Percentiles rank a stretch among this genome's conserved stretches.
These are phyloP conservation scores for Xylariaceae sp. DNA, from an alignment of 2,329 filamentous ascomycete genomes.

Conservation along the genomic window DNA sequence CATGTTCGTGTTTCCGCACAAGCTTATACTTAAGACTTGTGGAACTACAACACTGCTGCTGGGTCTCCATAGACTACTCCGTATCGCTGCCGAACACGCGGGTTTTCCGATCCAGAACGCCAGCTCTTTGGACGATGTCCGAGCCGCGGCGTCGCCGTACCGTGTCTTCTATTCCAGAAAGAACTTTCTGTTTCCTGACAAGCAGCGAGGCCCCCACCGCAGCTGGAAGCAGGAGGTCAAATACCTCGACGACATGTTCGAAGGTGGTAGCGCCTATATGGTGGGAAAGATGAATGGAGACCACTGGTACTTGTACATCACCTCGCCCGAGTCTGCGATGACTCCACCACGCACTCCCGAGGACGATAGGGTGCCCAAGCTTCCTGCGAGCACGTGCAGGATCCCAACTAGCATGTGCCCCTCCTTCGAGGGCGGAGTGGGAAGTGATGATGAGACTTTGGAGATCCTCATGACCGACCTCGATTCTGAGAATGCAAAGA, in stretches of 20 bases:
- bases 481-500: slow-evolving; percentile 60
- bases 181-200: slow-evolving; percentile 94
- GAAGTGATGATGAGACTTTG: slow-evolving; percentile 64
- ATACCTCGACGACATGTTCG: slow-evolving; percentile 85
- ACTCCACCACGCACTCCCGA: slow-evolving; percentile 78
- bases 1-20: slow-evolving; percentile 99
- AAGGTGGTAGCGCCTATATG: slow-evolving; percentile 94
- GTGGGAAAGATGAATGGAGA: slow-evolving; percentile 99
- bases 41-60: slow-evolving; percentile 91
- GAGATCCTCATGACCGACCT: slow-evolving; percentile 68
- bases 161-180: slow-evolving; percentile 98
- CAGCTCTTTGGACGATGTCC: slow-evolving; percentile 56
- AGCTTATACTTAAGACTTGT: slow-evolving; percentile 96
- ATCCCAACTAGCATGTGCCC: slow-evolving; percentile 42
- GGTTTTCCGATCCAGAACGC: slow-evolving; percentile 81
- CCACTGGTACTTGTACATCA: slow-evolving; percentile 98
- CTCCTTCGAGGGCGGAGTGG: slow-evolving; percentile 30
- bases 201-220: slow-evolving; percentile 86
- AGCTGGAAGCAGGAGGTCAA: slow-evolving; percentile 97
- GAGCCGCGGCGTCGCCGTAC: slow-evolving; percentile 77
- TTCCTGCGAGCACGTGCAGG: slow-evolving; percentile 42
- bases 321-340: slow-evolving; percentile 69
- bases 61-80: slow-evolving; percentile 81
- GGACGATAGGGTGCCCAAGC: slow-evolving; percentile 31
- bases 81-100: slow-evolving; percentile 79